Conservation (phyloP, 2,329 filamentous ascomycete species). For the Penicillium glabrum region DNA sequence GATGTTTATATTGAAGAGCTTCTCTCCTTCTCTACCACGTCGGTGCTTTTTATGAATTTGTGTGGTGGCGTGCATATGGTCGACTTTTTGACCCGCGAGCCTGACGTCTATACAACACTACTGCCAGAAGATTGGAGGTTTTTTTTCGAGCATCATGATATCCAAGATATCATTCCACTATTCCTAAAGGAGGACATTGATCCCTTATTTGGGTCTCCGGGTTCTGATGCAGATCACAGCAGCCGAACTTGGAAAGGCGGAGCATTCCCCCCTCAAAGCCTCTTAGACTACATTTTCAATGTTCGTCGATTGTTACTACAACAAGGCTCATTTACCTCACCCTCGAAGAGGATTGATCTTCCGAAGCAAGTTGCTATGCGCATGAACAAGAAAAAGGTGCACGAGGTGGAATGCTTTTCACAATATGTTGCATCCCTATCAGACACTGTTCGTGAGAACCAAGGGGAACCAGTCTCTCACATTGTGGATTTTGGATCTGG, state of each 20-base stretch:
- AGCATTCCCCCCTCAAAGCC: constrained; percentile 50
- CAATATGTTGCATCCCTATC: constrained; percentile 73
- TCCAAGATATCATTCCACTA: constrained; percentile 76
- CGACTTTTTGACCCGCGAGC: constrained; percentile 87
- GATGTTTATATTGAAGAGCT: constrained; percentile 80
- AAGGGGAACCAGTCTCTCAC: constrained; percentile 65
- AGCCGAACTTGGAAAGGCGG: constrained; percentile 44
- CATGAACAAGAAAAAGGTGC: constrained; percentile 96
- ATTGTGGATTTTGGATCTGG: constrained; percentile 95
- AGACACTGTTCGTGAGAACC: constrained; percentile 52
- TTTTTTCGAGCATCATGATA: constrained; percentile 71
- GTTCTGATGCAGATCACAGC: neutral
- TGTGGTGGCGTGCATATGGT: constrained; percentile 94
- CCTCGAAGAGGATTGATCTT: constrained; percentile 41
- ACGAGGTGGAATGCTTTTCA: constrained; percentile 92
- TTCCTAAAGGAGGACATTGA: constrained; percentile 75
- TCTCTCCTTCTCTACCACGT: constrained; percentile 71
- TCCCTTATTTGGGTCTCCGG: constrained; percentile 28
- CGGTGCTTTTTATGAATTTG: constrained; percentile 76
- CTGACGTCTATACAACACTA: constrained; percentile 75
- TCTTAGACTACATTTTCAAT: constrained; percentile 71
- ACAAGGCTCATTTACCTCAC: constrained; percentile 55
- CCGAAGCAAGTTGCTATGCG: constrained; percentile 75
- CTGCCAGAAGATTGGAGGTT: constrained; percentile 77
- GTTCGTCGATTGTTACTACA: constrained; percentile 69